Evolutionary conservation across 148 eudicot genomes (phyloP).

Genomic region (Camellia granthamiana): DNA sequence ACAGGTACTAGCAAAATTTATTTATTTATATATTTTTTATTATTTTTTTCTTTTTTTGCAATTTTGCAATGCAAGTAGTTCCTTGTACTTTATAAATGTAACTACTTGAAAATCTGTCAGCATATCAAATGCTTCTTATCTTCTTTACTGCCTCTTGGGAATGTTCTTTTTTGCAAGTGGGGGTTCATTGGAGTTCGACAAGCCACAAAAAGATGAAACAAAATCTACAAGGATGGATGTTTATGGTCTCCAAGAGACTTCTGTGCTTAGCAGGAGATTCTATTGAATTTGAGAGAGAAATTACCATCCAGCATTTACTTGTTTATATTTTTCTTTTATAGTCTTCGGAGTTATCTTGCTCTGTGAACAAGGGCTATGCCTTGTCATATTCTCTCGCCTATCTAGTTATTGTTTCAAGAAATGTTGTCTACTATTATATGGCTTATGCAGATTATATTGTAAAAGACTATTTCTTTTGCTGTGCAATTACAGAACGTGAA

Average conservation of each 20-base stretch:
- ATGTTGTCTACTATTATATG: neutral
- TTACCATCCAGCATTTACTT: neutral
- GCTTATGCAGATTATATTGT: neutral
- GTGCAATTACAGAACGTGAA: slow-evolving; percentile 73
- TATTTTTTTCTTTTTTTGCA: too few species aligned
- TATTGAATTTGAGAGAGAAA: neutral
- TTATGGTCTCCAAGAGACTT: neutral
- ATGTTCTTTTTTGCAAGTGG: neutral
- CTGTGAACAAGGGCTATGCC: neutral
- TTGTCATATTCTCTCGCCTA: neutral
- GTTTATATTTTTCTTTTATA: neutral
- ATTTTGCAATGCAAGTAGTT: neutral
- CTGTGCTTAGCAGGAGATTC: neutral
- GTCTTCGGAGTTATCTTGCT: neutral
- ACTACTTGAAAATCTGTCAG: neutral
- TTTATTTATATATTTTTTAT: too few species aligned
- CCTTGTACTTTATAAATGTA: neutral
- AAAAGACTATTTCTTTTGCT: neutral
- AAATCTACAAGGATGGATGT: neutral
- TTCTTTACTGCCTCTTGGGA: neutral
- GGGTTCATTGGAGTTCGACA: neutral
- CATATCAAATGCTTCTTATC: neutral
- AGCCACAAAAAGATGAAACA: slow-evolving; percentile 5
- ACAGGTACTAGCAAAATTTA: slow-evolving; percentile 50
- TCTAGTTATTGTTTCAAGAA: neutral